These are phyloP conservation scores for Wickerhamiella qilinensis DNA, from an alignment of 805 yeast species.

Conservation along the genomic window DNA sequence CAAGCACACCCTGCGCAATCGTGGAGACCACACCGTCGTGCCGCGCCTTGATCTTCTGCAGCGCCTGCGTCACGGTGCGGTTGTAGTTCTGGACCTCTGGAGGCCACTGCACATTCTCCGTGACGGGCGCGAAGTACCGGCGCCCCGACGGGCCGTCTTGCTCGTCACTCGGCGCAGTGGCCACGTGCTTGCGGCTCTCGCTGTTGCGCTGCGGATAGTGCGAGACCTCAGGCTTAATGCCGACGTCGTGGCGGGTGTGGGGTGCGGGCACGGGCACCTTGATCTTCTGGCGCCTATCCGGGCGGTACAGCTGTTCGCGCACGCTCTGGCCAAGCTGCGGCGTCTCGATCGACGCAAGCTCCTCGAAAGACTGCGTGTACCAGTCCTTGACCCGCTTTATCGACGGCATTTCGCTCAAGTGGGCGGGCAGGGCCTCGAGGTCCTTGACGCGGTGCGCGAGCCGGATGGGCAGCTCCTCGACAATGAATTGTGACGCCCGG, in stretches of 20 bases:
- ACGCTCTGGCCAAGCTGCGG: slow-evolving; percentile 34
- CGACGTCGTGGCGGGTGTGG: slow-evolving; percentile 15
- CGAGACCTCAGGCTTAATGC: slow-evolving; percentile 20
- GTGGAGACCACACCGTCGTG: slow-evolving; percentile 91
- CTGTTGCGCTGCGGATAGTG: slow-evolving; percentile 7
- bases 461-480: slow-evolving; percentile 75
- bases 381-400: slow-evolving; percentile 66
- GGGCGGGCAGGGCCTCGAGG: slow-evolving; percentile 63
- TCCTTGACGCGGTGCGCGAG: slow-evolving; percentile 77
- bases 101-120: slow-evolving; percentile 48
- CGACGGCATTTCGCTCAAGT: slow-evolving; percentile 55
- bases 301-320: slow-evolving; percentile 16
- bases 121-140: slow-evolving; percentile 36
- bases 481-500: slow-evolving; percentile 69
- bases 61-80: slow-evolving; percentile 43
- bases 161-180: slow-evolving; percentile 1
- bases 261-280: slow-evolving; percentile 8
- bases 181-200: slow-evolving; percentile 1
- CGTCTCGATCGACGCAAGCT: slow-evolving; percentile 46
- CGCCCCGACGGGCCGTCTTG: slow-evolving; percentile 11
- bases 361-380: slow-evolving; percentile 81
- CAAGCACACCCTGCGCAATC: slow-evolving; percentile 81
- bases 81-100: slow-evolving; percentile 59
- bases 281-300: slow-evolving; percentile 9
- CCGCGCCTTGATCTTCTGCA: slow-evolving; percentile 57